Percentiles rank a stretch among this genome's conserved stretches.
phyloP scores from a whole-genome alignment of 2,329 filamentous ascomycete species.

The Alternaria dauci region DNA sequence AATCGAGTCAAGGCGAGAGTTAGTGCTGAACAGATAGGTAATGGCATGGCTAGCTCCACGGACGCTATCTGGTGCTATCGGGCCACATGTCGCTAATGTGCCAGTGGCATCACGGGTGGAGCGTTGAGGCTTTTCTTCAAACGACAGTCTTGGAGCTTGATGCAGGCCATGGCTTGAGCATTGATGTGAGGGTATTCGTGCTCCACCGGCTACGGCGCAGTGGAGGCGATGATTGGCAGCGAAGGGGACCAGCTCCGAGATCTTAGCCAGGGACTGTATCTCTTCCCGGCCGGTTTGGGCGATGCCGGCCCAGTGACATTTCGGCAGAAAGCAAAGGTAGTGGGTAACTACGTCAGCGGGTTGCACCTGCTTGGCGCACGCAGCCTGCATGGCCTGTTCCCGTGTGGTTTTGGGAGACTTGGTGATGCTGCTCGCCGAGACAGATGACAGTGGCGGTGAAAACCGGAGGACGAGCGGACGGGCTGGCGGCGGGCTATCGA shows the following conservation, averaged over 20 bases:
- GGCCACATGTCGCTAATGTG: slow-evolving; percentile 21
- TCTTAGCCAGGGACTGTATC: slow-evolving; percentile 31
- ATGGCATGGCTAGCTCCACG: background rate
- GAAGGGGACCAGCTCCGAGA: slow-evolving; percentile 14
- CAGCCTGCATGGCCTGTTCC: background rate
- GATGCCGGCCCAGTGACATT: slow-evolving; percentile 17
- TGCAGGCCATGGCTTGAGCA: slow-evolving; percentile 28
- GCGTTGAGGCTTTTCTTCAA: slow-evolving; percentile 35
- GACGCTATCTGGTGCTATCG: slow-evolving; percentile 11
- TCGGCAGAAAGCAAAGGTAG: slow-evolving; percentile 14
- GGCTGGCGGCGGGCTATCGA: background rate
- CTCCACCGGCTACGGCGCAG: slow-evolving; percentile 24
- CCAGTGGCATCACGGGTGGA: slow-evolving; percentile 24
- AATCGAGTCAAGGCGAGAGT: background rate
- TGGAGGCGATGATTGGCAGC: slow-evolving; percentile 27
- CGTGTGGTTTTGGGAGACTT: slow-evolving; percentile 12
- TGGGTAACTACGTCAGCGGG: slow-evolving; percentile 38
- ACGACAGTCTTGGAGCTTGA: slow-evolving; percentile 25
- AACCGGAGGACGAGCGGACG: slow-evolving; percentile 7
- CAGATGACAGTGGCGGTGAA: slow-evolving; percentile 21
- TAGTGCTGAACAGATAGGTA: background rate
- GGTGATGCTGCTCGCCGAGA: slow-evolving; percentile 22
- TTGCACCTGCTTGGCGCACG: slow-evolving; percentile 22
- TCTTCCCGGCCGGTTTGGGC: slow-evolving; percentile 26
- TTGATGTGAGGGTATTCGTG: slow-evolving; percentile 24